Evolutionary conservation across 2,329 filamentous ascomycete genomes (phyloP), one percentile per base, ranked within the genome.

Genomic region (Madurella fahalii): DNA sequence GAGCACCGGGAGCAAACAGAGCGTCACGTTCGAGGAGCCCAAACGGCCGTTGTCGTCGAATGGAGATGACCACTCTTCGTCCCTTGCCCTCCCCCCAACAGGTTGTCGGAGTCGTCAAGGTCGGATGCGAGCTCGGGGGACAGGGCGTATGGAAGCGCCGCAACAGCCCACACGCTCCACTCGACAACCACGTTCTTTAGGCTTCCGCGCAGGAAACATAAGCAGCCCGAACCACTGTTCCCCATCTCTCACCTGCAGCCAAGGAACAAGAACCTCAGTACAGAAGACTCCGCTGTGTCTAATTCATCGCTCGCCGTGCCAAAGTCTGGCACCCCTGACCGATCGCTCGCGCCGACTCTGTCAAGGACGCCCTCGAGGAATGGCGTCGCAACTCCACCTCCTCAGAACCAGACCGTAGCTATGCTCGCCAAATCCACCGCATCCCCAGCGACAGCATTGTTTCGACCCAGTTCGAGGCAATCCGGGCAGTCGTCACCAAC

Each of bases 51-150:
- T 72, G 37, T 69, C 78, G 18, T 75, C 72, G 40, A 68, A 60
- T 15, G 60, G 79, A 44, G 83, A 86, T 58, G 83, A 87, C 58
- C 74, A 77, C 25, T 77, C 77, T 54, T 82, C 83, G 13, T 77
- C 82, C 2, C 73, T 90, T 56, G 83, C 84, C 8, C 76, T 87
- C 17, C 83, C 85, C 11, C 74, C 82, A 31, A 81, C 59, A 78
- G 89, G 40, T 73, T 87, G 30, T 94, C 89, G 5, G 93, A 96
- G 65, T 96, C 93, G 1, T 96, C 91, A 2, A 83, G 89, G 61
- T 96, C 93, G 30, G 92, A 96, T 69, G 88, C 83, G 43, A 95
- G 89, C 71, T 89, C 86, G 15, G 83, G 79, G 41, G 86, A 92
- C 64, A 80, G 77, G 40, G 73, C 82, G 47, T 82, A 81, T 69